Percentiles rank a stretch among this genome's conserved stretches.
Conservation (phyloP, 805 yeast genomes). For the Pichia deserticola region DNA sequence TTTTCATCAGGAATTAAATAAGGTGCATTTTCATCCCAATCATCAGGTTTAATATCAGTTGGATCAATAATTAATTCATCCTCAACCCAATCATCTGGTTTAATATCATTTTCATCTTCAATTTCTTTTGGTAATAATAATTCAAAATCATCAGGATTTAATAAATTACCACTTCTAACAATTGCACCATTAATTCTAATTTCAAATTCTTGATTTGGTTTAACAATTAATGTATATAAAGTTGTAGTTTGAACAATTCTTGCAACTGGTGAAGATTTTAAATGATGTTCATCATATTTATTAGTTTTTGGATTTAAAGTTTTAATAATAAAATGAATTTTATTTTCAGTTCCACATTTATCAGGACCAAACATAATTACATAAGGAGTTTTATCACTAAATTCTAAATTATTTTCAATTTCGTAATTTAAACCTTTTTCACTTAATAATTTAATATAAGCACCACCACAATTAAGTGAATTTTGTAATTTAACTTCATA, state of each 20-base stretch:
- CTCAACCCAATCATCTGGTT: slow-evolving; percentile 85
- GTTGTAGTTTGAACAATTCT: slow-evolving; percentile 44
- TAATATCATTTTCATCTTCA: slow-evolving; percentile 45
- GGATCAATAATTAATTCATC: slow-evolving; percentile 63
- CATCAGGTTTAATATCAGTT: slow-evolving; percentile 60
- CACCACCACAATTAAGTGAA: slow-evolving; percentile 81
- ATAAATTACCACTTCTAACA: slow-evolving; percentile 60
- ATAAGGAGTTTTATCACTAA: slow-evolving; percentile 62
- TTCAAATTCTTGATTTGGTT: slow-evolving; percentile 62
- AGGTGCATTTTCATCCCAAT: slow-evolving; percentile 76
- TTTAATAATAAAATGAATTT: slow-evolving; percentile 68
- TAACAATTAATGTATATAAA: slow-evolving; percentile 70
- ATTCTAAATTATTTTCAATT: slow-evolving; percentile 27
- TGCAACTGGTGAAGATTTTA: slow-evolving; percentile 61
- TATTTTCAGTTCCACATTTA: slow-evolving; percentile 74
- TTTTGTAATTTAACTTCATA: slow-evolving; percentile 83
- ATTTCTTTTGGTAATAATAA: slow-evolving; percentile 62
- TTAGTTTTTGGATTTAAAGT: slow-evolving; percentile 50
- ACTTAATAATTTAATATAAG: slow-evolving; percentile 70
- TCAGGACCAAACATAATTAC: slow-evolving; percentile 95
- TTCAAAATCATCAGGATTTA: slow-evolving; percentile 46
- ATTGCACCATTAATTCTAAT: slow-evolving; percentile 76
- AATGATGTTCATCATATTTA: slow-evolving; percentile 60
- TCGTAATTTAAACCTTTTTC: slow-evolving; percentile 30
- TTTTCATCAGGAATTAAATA: slow-evolving; percentile 57